Evolutionary conservation across 2,329 filamentous ascomycete species (phyloP), one percentile per base, ranked within the genome.

Genomic region (Colletotrichum ledebouriae): DNA sequence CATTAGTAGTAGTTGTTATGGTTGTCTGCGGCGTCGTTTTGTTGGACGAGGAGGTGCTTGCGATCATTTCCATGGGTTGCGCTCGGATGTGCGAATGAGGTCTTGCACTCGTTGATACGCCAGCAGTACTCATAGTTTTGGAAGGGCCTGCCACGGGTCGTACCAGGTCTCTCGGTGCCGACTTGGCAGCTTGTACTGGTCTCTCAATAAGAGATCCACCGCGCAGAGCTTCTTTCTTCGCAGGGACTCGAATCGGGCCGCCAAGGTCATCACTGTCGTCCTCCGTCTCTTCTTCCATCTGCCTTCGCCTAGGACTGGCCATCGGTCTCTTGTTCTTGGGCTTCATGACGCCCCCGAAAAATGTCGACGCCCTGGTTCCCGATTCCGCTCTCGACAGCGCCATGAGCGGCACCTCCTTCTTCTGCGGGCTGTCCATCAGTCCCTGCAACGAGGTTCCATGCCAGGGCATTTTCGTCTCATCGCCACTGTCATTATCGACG

Each of bases 371-470:
- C 50, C 74, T 73, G 1, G 73, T 76, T 25, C 70, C 70, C 3
- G 73, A 69, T 1, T 70, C 20, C 70, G 69, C 65, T 46, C 67
- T 73, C 5, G 74, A 72, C 53, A 78, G 75, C 58, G 72, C 71
- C 63, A 72, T 74, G 29, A 71, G 25, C 10, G 70, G 68, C 56
- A 71, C 67, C 46, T 66, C 69, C 37, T 78, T 74, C 68, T 77
- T 78, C 58, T 75, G 74, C 25, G 79, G 81, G 13, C 77, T 81
- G 60, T 84, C 79, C 78, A 85, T 81, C 47, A 85, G 73, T 2
- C 82, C 81, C 61, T 78, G 73, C 33, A 85, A 71, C 4, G 79
- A 78, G 1, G 77, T 76, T 0, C 76, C 76, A 20, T 73, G 72
- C 72, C 74, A 78, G 1, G 75, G 72, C 56, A 68, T 59, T n/a